These are phyloP conservation scores for Tolypocladium amazonense DNA, from an alignment of 2,329 filamentous ascomycete species.

Conservation along the genomic window DNA sequence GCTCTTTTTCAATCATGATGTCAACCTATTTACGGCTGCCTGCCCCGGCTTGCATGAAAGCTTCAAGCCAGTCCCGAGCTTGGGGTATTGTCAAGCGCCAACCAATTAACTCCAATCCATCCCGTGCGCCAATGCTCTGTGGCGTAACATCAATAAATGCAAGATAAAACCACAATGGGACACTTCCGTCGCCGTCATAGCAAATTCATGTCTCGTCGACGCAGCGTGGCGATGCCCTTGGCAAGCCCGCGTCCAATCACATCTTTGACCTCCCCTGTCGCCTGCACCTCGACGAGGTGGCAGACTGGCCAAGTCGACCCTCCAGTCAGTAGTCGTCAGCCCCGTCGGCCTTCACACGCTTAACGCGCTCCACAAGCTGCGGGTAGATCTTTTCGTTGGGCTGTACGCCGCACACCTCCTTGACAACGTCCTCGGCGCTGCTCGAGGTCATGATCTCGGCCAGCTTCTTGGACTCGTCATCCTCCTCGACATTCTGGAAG, in stretches of 20 bases:
- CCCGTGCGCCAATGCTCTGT: constrained; percentile 12
- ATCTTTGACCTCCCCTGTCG: neutral
- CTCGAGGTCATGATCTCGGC: constrained; percentile 74
- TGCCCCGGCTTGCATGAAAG: neutral
- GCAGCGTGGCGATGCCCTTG: neutral
- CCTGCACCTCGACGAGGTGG: neutral
- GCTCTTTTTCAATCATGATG: constrained; percentile 2
- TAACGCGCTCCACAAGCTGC: constrained; percentile 65
- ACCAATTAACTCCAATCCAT: constrained; percentile 6
- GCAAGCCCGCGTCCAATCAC: neutral
- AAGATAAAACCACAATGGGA: constrained; percentile 1
- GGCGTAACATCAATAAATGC: constrained; percentile 2
- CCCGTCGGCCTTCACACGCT: constrained; percentile 71
- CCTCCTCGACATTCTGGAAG: constrained; percentile 89
- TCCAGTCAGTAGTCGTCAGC: constrained; percentile 32
- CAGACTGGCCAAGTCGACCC: neutral
- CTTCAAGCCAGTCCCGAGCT: neutral
- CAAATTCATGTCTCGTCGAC: constrained; percentile 5
- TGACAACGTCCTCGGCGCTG: constrained; percentile 62
- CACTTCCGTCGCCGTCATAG: constrained; percentile 2
- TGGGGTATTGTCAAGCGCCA: neutral
- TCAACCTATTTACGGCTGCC: constrained; percentile 5
- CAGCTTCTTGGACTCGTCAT: constrained; percentile 80
- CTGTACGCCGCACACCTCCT: constrained; percentile 73
- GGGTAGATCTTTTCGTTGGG: constrained; percentile 66